Conservation (phyloP, 805 yeast genomes). For the Candida awuae region DNA sequence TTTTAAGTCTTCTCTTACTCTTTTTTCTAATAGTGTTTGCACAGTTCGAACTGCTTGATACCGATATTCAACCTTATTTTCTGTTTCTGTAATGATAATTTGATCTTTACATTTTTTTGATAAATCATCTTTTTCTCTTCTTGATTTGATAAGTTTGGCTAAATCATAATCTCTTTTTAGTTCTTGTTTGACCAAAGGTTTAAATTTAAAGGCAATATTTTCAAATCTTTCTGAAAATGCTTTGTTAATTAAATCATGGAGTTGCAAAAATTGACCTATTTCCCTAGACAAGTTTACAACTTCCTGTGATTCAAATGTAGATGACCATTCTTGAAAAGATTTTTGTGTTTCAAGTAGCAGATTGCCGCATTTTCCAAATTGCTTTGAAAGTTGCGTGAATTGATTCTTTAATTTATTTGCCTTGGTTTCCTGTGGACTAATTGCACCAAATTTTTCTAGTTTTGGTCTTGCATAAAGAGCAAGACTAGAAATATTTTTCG, state of each 20-base stretch:
- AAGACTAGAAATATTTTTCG: background rate
- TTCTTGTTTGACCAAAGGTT: background rate
- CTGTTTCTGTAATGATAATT: background rate
- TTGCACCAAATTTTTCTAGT: conserved; percentile 13
- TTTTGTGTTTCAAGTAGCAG: background rate
- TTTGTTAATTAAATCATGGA: conserved; percentile 1
- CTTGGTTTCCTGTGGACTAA: conserved; percentile 7
- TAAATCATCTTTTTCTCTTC: conserved; percentile 1
- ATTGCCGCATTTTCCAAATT: background rate
- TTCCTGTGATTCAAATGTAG: conserved; percentile 4
- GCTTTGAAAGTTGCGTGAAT: conserved; percentile 7
- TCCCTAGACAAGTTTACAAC: conserved; percentile 2
- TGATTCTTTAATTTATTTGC: conserved; percentile 8
- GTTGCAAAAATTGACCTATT: conserved; percentile 4
- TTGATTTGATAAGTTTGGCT: background rate
- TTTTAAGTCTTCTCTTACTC: background rate
- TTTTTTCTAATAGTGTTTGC: conserved; percentile 2
- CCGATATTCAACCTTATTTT: conserved; percentile 2
- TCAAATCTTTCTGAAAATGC: conserved; percentile 1
- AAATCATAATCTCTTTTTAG: conserved; percentile 1
- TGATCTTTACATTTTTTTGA: conserved; percentile 4
- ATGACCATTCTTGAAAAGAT: conserved; percentile 8
- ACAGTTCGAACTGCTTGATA: conserved; percentile 1
- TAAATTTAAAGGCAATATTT: background rate
- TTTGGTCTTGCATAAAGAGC: background rate